Base-by-base conservation (phyloP, 495 filamentous ascomycete genomes). In the Aspergillus bridgeri region DNA sequence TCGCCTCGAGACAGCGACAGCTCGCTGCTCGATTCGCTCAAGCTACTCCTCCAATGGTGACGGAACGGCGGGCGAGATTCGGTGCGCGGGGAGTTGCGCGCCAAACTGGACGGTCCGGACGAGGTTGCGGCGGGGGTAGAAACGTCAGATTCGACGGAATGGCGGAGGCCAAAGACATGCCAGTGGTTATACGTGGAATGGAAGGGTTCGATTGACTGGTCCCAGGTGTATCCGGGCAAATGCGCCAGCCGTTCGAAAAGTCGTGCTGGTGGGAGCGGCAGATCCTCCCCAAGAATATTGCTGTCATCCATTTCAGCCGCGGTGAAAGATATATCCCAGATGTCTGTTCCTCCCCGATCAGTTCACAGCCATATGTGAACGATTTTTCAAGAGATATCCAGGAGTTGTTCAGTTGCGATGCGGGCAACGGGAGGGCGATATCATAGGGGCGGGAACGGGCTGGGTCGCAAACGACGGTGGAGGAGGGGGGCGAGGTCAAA, bases 171-270 rank as follows among this genome's bases (percentile, higher is more conserved):
- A 57, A 72, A 80, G 20, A 86, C 77, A 66, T 84, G 81, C 83
- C 89, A 92, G 71, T 88, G 88, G 63, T 88, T 87, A 70, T 92
- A 92, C 59, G 83, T 88, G n/a, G 89, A 89, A 72, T 91, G 89
- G 64, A 88, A 86, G n/a, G 88, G 87, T 57, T 78, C 79, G 59
- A 73, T 72, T 3, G 81, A 77, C 58, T 88, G 86, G 72, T 91
- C 86, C 88, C 89, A 92, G 15, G 80, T 84, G 68, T 89, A 92
- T 25, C 87, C 88, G 23, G 86, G 79, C 57, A 92, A 74, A 60
- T 89, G 84, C 58, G 81, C 79, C 61, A 92, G 75, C 48, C 89
- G 79, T 73, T 91, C 87, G 56, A 86, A 87, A 50, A 92, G 82
- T 58, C 85, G 83, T 57, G 84, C 72, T 38, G 88, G 87, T 58